Base-by-base conservation (phyloP, 768 basidiomycete genomes). In the Agaricus blazei region DNA sequence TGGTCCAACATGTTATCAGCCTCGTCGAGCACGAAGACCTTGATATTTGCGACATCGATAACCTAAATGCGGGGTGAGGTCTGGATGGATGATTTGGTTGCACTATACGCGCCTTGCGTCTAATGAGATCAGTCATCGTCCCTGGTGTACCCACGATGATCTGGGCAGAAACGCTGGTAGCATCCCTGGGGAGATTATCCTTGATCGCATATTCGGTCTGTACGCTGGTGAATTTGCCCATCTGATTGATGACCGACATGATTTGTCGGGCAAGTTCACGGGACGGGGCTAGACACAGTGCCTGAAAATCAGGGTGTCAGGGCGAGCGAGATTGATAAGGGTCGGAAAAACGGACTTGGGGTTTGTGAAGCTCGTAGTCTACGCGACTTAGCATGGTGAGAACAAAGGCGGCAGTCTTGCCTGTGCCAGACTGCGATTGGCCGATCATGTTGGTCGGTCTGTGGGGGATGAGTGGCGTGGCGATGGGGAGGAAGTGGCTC, bases 361-460 rank as follows among this genome's bases (percentile, higher is more conserved):
- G 88, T 59, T 87, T 86, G 60, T 88, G 81, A 44, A 85, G 74
- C 23, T 82, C 76, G 63, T 88, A 95, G 70, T 98, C 93, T 46
- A 98, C 80, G 40, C 96, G 85, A 67, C 90, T 94, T 14, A 98
- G 80, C 95, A 99, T 98, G 9, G 96, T 95, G 48, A 99, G 77
- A 11, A 94, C 92, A 68, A 99, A 99, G 9, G 97, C 97, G 3
- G 97, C 97, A 2, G 97, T 98, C 75, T 99, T 99, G 48, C 97
- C 97, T 8, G 97, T 99, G 38, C 97, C 97, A 34, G 97, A 98
- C 65, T 99, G 97, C 50, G 95, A 98, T 73, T 99, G 97, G 15
- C 94, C 97, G 66, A 98, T 98, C 88, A 98, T 95, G 72, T 98
- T 98, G 51, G 86, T 88, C 9, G 96, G 89, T n/a, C 96, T 99